Conservation (phyloP, 2,329 filamentous ascomycete species). For the Apiospora marii region DNA sequence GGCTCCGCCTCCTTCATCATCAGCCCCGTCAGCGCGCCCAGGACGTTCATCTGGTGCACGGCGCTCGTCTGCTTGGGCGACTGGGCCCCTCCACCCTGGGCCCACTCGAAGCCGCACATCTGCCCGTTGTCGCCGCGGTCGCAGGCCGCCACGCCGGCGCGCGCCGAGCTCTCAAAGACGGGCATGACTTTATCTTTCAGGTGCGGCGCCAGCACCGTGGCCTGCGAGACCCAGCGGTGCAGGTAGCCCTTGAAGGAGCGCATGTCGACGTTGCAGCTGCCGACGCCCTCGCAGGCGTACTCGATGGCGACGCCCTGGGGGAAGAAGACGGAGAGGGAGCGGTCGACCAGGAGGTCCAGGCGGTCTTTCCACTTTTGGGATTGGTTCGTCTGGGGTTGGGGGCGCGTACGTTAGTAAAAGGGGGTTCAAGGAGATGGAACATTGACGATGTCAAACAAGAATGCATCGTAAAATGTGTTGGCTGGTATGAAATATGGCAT, state of each 20-base stretch:
- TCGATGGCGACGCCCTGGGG: conserved; percentile 58
- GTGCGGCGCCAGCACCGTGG: conserved; percentile 58
- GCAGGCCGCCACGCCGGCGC: conserved; percentile 58
- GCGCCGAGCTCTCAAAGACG: conserved; percentile 54
- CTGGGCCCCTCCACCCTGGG: conserved; percentile 46
- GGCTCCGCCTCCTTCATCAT: conserved; percentile 37
- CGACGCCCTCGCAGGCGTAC: conserved; percentile 48
- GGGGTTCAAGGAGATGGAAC: background rate
- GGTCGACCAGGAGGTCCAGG: conserved; percentile 54
- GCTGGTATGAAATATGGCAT: background rate
- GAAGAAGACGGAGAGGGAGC: conserved; percentile 55
- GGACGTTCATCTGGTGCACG: conserved; percentile 54
- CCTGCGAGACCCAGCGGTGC: conserved; percentile 58
- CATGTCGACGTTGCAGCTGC: conserved; percentile 65
- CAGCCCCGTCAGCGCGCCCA: conserved; percentile 51
- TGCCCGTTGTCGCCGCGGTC: conserved; percentile 50
- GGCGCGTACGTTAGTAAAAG: background rate
- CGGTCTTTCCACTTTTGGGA: conserved; percentile 52
- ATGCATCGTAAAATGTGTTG: background rate
- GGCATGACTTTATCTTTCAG: conserved; percentile 52
- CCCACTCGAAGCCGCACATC: conserved; percentile 55
- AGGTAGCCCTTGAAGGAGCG: conserved; percentile 65
- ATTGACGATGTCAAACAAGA: background rate
- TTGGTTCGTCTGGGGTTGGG: conserved; percentile 39
- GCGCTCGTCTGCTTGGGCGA: conserved; percentile 48